Evolutionary conservation across 345 rosid species (phyloP).

Genomic region (Murraya paniculata): DNA sequence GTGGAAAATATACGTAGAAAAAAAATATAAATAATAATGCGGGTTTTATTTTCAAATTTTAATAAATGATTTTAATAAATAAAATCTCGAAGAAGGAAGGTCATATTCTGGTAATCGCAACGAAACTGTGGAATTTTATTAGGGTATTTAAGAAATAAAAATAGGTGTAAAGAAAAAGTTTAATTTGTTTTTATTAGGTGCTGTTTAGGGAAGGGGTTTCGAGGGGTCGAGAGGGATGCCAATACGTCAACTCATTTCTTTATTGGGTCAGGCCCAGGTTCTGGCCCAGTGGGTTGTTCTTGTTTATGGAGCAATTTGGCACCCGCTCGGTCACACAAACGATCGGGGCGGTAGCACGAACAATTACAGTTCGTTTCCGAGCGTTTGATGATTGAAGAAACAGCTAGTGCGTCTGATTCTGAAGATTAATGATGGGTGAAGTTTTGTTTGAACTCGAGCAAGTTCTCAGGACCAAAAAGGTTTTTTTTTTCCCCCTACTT

Average conservation of each 20-base stretch:
- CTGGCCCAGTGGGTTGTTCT: background rate
- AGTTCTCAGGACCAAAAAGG: slow-evolving; percentile 38
- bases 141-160: too few relatives aligned
- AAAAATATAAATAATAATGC: too few relatives aligned
- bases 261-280: background rate
- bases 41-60: too few relatives aligned
- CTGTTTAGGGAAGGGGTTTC: too few relatives aligned
- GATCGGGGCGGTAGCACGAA: background rate
- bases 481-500: background rate
- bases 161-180: too few relatives aligned
- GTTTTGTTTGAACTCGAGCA: slow-evolving; percentile 35
- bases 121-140: too few relatives aligned
- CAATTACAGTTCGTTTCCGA: background rate
- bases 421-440: slow-evolving; percentile 48
- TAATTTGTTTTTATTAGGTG: too few relatives aligned
- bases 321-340: background rate
- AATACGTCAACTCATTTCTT: background rate
- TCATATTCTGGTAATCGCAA: too few relatives aligned
- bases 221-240: background rate
- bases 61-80: too few relatives aligned
- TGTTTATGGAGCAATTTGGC: background rate
- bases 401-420: background rate
- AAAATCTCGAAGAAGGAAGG: too few relatives aligned
- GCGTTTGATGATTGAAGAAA: background rate
- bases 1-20: too few relatives aligned